phyloP scores from a whole-genome alignment of 2,329 filamentous ascomycete genomes.

The Tolypocladium tundrense region DNA sequence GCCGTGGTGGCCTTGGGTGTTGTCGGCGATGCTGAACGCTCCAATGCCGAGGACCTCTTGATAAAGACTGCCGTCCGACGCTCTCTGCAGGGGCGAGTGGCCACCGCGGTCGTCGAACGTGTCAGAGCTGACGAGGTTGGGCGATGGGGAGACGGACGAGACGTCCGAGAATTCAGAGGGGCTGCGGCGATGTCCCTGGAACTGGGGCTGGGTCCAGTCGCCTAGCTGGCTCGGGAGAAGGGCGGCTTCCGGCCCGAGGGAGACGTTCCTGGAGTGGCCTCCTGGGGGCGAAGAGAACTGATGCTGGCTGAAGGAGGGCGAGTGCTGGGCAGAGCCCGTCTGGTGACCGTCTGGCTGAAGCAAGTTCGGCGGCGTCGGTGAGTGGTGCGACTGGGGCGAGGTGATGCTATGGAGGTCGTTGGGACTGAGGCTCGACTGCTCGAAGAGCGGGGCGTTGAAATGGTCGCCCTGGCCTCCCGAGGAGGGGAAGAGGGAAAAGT shows the following conservation, averaged over 20 bases:
- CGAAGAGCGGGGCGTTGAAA: slow-evolving; percentile 53
- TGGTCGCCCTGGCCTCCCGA: slow-evolving; percentile 42
- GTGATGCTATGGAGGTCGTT: slow-evolving; percentile 43
- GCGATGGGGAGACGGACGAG: slow-evolving; percentile 75
- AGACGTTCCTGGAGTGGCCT: slow-evolving; percentile 44
- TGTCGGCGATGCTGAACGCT: slow-evolving; percentile 70
- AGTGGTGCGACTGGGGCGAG: slow-evolving; percentile 44
- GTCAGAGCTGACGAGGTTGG: slow-evolving; percentile 68
- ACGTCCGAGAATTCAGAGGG: slow-evolving; percentile 92
- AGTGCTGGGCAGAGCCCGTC: slow-evolving; percentile 41
- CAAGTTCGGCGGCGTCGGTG: slow-evolving; percentile 45
- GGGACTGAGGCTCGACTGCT: slow-evolving; percentile 31
- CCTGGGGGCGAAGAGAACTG: slow-evolving; percentile 42
- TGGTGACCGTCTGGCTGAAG: slow-evolving; percentile 38
- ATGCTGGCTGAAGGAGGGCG: slow-evolving; percentile 45
- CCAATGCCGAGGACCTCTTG: slow-evolving; percentile 70
- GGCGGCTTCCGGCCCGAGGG: slow-evolving; percentile 47
- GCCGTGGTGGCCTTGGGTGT: slow-evolving; percentile 57
- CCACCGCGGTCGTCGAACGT: slow-evolving; percentile 63
- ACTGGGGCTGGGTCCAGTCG: slow-evolving; percentile 50
- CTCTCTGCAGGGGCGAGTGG: slow-evolving; percentile 69
- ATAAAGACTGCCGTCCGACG: slow-evolving; percentile 64
- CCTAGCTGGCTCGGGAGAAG: slow-evolving; percentile 39
- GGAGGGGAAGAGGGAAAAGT: slow-evolving; percentile 56
- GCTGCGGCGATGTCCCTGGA: slow-evolving; percentile 71